phyloP scores from a whole-genome alignment of 2,329 filamentous ascomycete species.

The Fusarium falciforme region DNA sequence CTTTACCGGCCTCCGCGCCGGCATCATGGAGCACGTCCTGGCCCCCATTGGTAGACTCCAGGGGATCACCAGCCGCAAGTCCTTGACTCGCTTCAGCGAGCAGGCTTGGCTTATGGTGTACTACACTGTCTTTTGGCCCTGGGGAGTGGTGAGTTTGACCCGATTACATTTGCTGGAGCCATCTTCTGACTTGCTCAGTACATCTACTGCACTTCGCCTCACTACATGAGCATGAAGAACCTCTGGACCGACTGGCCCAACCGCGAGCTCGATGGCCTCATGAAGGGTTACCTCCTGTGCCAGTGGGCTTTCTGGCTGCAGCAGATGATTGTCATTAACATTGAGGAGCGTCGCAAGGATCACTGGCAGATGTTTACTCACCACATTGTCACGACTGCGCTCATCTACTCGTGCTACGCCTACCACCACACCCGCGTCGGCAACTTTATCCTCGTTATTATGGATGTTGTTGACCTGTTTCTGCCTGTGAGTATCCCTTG shows the following conservation, averaged over 20 bases:
- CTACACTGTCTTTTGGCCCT: conserved; percentile 82
- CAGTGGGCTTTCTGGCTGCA: conserved; percentile 96
- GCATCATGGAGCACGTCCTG: conserved; percentile 87
- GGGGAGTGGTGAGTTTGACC: conserved; percentile 77
- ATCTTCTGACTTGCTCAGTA: conserved; percentile 65
- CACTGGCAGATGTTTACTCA: conserved; percentile 96
- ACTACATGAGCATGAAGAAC: conserved; percentile 80
- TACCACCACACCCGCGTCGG: conserved; percentile 90
- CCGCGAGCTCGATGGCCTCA: conserved; percentile 76
- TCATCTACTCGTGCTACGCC: conserved; percentile 85
- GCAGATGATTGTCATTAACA: conserved; percentile 92
- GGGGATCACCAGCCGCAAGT: conserved; percentile 82
- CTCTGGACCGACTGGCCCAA: conserved; percentile 90
- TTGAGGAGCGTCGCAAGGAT: conserved; percentile 94
- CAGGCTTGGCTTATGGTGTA: conserved; percentile 93
- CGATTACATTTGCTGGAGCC: neutral
- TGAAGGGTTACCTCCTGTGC: conserved; percentile 90
- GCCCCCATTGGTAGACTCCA: conserved; percentile 78
- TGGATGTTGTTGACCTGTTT: conserved; percentile 93
- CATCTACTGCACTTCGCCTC: conserved; percentile 80
- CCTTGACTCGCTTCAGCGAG: conserved; percentile 86
- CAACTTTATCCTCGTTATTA: conserved; percentile 87
- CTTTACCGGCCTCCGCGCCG: conserved; percentile 87
- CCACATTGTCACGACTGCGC: conserved; percentile 86
- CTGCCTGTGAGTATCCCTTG: conserved; percentile 87